Base-by-base conservation (phyloP, 2,329 filamentous ascomycete species). In the Lasiodiplodia citricola region DNA sequence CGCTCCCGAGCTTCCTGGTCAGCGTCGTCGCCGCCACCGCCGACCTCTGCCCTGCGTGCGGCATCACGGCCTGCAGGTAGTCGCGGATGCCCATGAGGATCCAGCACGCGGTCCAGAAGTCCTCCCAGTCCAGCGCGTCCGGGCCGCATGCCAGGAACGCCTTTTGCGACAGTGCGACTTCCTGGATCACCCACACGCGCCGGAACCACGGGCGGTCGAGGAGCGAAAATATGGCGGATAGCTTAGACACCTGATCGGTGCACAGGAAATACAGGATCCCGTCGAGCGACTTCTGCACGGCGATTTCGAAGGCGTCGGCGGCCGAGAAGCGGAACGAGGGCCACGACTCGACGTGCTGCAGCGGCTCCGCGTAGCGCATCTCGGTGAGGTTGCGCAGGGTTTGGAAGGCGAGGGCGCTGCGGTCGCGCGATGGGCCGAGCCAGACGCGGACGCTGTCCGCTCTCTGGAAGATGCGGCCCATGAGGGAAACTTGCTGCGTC, bases 121-220 rank as follows among this genome's bases (percentile, higher is more conserved):
- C 16, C 2, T 41, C 13, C 31, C 35, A 44, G 18, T 11, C 1
- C 21, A 57, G 10, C 2, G 4, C 10, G 1, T 41, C 21, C 1
- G 8, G 2, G 2, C 52, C 64, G 21, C 35, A 28, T 13, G 41
- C 18, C 11, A 55, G 50, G 8, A 21, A 1, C 11, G 47, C 51
- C 8, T 4, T 31, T 0, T 2, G 38, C 10, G 64, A 57, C 23
- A 71, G 16, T 31, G 57, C 69, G 2, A 64, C 47, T n/a, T 72
- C 71, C 55, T 72, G 71, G 13, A 71, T 54, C 31, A 70, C 66
- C 71, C 70, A 72, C 14, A 67, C 68, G 25, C 71, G 71, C 14
- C 57, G 50, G 63, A 72, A 72, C 65, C 69, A 72, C 0, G 64
- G 52, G 3, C 50, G 60, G 2, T 50, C 25, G 16, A 70, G 35